Conservation (phyloP, 2,329 filamentous ascomycete species). For the Zymoseptoria crescenta region DNA sequence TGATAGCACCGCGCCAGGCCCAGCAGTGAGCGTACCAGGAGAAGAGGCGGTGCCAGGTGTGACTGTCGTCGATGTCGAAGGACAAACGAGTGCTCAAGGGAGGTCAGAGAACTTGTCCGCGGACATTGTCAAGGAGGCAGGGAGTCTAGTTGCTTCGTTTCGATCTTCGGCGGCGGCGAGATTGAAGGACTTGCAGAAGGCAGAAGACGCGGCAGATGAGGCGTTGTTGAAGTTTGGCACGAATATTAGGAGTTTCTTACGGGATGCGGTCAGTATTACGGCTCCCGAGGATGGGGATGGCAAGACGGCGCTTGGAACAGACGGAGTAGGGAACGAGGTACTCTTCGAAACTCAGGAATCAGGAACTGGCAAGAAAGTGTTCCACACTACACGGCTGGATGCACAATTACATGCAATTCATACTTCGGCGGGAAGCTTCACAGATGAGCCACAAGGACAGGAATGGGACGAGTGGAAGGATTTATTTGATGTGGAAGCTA, state of each 20-base stretch:
- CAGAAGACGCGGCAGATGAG: slow-evolving; percentile 93
- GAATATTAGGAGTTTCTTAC: slow-evolving; percentile 81
- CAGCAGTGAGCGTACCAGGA: slow-evolving; percentile 17
- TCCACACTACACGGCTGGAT: slow-evolving; percentile 89
- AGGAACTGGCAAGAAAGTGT: slow-evolving; percentile 76
- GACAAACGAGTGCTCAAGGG: slow-evolving; percentile 16
- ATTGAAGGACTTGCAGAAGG: slow-evolving; percentile 79
- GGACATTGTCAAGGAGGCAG: slow-evolving; percentile 48
- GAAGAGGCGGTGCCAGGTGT: slow-evolving; percentile 23
- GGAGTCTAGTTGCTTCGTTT: slow-evolving; percentile 67
- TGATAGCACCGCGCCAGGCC: slow-evolving; percentile 11
- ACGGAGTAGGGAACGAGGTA: slow-evolving; percentile 40
- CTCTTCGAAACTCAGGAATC: slow-evolving; percentile 93
- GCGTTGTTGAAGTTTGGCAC: slow-evolving; percentile 84
- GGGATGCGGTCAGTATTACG: slow-evolving; percentile 81
- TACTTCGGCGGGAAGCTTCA: slow-evolving; percentile 72
- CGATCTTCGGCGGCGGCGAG: slow-evolving; percentile 36
- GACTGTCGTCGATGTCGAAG: slow-evolving; percentile 1
- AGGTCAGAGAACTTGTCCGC: slow-evolving; percentile 40
- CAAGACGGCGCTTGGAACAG: slow-evolving; percentile 32
- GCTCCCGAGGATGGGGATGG: slow-evolving; percentile 51
- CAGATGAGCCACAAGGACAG: slow-evolving; percentile 62
- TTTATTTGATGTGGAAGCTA: slow-evolving; percentile 70
- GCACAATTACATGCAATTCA: slow-evolving; percentile 95
- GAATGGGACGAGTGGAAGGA: slow-evolving; percentile 69